A percentile compares a stretch with the other conserved stretches of the same genome.
phyloP scores from a whole-genome alignment of 2,329 filamentous ascomycete species.

The Verticillium klebahnii region DNA sequence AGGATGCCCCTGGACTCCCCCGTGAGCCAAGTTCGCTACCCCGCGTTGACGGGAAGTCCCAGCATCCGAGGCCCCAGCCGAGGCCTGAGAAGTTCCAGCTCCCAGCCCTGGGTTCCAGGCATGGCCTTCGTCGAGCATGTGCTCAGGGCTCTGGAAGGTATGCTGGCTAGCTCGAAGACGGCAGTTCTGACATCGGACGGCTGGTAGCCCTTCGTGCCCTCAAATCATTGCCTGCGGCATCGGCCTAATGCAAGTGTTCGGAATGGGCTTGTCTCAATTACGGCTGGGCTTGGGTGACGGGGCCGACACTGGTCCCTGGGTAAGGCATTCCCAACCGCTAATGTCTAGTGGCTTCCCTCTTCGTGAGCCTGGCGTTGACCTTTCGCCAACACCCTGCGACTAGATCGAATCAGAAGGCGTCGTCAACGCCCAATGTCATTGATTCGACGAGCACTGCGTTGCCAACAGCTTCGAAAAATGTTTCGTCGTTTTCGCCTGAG shows the following conservation, averaged over 20 bases:
- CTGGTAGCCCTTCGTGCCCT: too few relatives aligned
- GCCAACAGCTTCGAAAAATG: too few relatives aligned
- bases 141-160: not conserved
- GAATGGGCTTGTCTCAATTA: not conserved
- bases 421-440: not conserved
- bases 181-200: too few relatives aligned
- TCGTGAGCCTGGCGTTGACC: too few relatives aligned
- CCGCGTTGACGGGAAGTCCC: not conserved
- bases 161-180: too few relatives aligned
- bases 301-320: not conserved
- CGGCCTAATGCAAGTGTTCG: too few relatives aligned
- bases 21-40: not conserved
- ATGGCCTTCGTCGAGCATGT: not conserved
- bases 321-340: not conserved
- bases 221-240: too few relatives aligned
- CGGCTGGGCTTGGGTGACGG: not conserved
- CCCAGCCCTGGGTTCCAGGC: not conserved
- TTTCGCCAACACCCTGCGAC: too few relatives aligned
- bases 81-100: not conserved
- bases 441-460: not conserved
- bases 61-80: not conserved
- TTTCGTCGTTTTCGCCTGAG: not conserved
- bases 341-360: too few relatives aligned
- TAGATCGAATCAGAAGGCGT: too few relatives aligned
- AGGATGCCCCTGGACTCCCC: not conserved